Percentiles rank a stretch among this genome's conserved stretches.
These are phyloP conservation scores for Stramenopiles sp. DNA, from an alignment of 352 stramenopile genomes.

Conservation along the genomic window DNA sequence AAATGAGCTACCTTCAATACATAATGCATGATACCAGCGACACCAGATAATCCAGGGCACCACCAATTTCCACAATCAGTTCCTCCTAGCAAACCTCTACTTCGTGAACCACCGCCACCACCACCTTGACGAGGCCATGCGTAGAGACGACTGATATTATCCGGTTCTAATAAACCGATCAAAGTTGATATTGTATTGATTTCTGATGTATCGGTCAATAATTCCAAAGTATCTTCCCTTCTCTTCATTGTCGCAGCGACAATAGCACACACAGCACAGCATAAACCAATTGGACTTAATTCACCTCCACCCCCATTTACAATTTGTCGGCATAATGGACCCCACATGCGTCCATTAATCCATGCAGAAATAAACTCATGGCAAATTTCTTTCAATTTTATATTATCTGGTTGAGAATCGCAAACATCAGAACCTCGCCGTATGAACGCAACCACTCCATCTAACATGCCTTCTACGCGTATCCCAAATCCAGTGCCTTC, in stretches of 20 bases:
- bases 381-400: background rate
- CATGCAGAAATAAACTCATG: background rate
- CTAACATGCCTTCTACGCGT: background rate
- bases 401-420: background rate
- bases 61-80: background rate
- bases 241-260: background rate
- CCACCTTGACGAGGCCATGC: background rate
- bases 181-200: background rate
- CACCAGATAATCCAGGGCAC: background rate
- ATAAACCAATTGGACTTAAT: conserved; percentile 50
- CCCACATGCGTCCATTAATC: conserved; percentile 23
- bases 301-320: conserved; percentile 31
- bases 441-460: background rate
- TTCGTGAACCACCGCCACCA: background rate
- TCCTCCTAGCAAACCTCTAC: background rate
- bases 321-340: conserved; percentile 30
- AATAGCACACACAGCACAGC: conserved; percentile 28
- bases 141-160: background rate
- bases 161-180: background rate
- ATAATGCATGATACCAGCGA: background rate
- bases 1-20: background rate
- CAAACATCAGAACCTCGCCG: background rate
- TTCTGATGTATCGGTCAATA: background rate
- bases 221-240: background rate
- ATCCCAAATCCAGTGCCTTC: background rate